Conservation (phyloP, 495 filamentous ascomycete species). For the Aspergillus panamensis region DNA sequence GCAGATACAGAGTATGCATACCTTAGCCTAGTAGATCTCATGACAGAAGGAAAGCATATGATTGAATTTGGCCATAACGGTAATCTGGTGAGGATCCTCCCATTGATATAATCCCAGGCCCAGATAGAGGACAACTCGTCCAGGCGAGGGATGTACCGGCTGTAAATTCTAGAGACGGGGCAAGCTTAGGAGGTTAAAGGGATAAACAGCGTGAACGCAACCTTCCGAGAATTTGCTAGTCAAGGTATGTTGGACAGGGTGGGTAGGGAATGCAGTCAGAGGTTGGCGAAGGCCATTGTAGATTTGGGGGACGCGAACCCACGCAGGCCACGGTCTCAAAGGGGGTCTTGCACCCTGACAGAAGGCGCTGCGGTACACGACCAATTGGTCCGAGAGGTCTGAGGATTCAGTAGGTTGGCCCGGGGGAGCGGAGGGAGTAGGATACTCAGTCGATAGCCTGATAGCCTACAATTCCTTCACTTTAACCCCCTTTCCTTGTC, state of each 20-base stretch:
- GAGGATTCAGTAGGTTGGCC: constrained; percentile 15
- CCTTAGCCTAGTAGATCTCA: constrained; percentile 66
- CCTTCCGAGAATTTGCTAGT: constrained; percentile 24
- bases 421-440: constrained; percentile 25
- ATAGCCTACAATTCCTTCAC: constrained; percentile 20
- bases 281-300: constrained; percentile 19
- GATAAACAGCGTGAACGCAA: constrained; percentile 17
- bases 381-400: constrained; percentile 16
- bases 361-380: constrained; percentile 25
- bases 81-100: constrained; percentile 55
- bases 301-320: constrained; percentile 19
- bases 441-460: constrained; percentile 22
- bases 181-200: constrained; percentile 51
- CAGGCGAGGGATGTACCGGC: constrained; percentile 61
- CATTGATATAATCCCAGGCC: constrained; percentile 51
- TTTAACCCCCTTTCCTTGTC: constrained; percentile 16
- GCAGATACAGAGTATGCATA: constrained; percentile 17
- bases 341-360: constrained; percentile 27
- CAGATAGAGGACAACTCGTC: constrained; percentile 61
- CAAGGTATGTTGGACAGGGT: constrained; percentile 21
- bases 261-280: constrained; percentile 17
- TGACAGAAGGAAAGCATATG: constrained; percentile 59
- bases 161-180: constrained; percentile 55
- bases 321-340: constrained; percentile 21
- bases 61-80: constrained; percentile 56